Evolutionary conservation across 164 flowering plant genomes (phyloP).

Genomic region (Warburgia ugandensis): DNA sequence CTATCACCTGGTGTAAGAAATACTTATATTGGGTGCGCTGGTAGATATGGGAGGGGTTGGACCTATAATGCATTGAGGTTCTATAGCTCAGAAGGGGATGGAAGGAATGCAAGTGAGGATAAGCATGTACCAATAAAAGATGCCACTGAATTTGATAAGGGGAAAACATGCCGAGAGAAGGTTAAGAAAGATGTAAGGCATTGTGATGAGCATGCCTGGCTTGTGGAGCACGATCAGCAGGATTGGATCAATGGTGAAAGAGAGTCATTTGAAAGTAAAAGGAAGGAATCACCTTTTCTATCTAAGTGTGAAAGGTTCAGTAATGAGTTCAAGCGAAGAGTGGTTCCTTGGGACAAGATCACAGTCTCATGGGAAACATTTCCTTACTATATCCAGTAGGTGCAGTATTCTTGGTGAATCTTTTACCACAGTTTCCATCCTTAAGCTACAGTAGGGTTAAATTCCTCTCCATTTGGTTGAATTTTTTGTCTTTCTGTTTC

Average conservation of each 20-base stretch:
- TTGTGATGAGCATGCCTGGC: conserved; percentile 64
- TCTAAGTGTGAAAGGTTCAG: conserved; percentile 64
- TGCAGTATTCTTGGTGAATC: conserved; percentile 5
- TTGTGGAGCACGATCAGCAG: conserved; percentile 89
- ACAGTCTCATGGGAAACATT: conserved; percentile 89
- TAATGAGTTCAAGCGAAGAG: conserved; percentile 67
- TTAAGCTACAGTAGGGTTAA: not conserved
- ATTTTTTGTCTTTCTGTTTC: conserved; percentile 6
- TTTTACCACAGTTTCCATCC: not conserved
- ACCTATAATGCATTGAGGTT: conserved; percentile 24
- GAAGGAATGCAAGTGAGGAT: conserved; percentile 69
- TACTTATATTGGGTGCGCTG: conserved; percentile 6
- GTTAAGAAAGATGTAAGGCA: conserved; percentile 20
- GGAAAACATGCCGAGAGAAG: conserved; percentile 29
- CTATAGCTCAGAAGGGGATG: conserved; percentile 87
- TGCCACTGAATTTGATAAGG: conserved; percentile 38
- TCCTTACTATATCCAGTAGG: conserved; percentile 83
- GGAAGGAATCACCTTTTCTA: conserved; percentile 75
- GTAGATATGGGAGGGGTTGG: conserved; percentile 17
- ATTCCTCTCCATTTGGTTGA: not conserved
- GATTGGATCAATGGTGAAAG: conserved; percentile 88
- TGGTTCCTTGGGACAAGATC: conserved; percentile 93
- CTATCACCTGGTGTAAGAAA: conserved; percentile 7
- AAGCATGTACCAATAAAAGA: conserved; percentile 47
- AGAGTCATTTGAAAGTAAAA: conserved; percentile 63